Base-by-base conservation (phyloP, 2,329 filamentous ascomycete species). In the Monilinia aucupariae region DNA sequence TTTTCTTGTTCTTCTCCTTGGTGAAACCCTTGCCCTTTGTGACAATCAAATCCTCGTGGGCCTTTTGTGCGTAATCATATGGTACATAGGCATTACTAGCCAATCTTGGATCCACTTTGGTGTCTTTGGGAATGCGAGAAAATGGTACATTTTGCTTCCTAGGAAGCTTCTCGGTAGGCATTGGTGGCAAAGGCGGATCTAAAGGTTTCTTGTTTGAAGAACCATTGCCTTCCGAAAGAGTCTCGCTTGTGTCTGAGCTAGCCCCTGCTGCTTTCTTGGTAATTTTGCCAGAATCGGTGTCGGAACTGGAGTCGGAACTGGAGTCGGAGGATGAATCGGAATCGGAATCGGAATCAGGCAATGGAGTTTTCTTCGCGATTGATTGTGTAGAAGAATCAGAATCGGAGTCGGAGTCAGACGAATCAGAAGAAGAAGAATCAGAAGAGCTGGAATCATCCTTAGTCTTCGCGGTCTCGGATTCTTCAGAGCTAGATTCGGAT, bases 1-100 rank as follows among this genome's bases (percentile, higher is more conserved):
- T 92, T 83, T 92, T 94, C 82, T 99, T 99, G 79, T 99, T 99
- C 86, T 99, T 99, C 81, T 97, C 94, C 81, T 99, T 99, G 65
- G 93, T 97, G 78, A 99, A 99, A 4, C 91, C 92, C 79, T 97
- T 97, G 72, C 94, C 94, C 75, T 89, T 91, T 39, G 93, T 97
- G 47, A 96, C 84, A 55, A 92, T 90, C 67, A 99, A 79, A 74
- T 97, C 92, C 69, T 91, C 84, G 73, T 92, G 90, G 10, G 96
- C 96, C 70, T 86, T 86, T 71, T 94, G 88, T 30, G 92, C 93
- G 77, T 97, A 99, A 67, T 89, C 87, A 75, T 97, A 91, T 27
- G 86, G 81, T 13, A 91, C 81, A 74, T 93, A 97, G 17, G 84
- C 85, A 76, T 97, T 97, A 70, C 88, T 92, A 3, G 85, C 74